These are phyloP conservation scores for maize (Zea mays) DNA, from an alignment of 176 grass and related monocot species.

Conservation along the genomic window Zm-B73-REFERENCE-NAM-5.0 NC_050099.1:23372501-23373000, in stretches of 20 bases:
- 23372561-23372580: not conserved
- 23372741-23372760: slow-evolving; percentile 86
- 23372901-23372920: slow-evolving; percentile 44
- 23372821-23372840: slow-evolving; percentile 82
- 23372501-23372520: slow-evolving; percentile 71
- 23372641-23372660: too few species aligned
- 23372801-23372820: slow-evolving; percentile 92
- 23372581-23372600: too few species aligned
- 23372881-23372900: slow-evolving; percentile 70
- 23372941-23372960: not conserved
- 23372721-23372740: slow-evolving; percentile 68
- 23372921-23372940: too few species aligned
- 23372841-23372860: slow-evolving; percentile 83
- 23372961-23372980: too few species aligned
- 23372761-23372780: slow-evolving; percentile 77
- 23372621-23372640: too few species aligned
- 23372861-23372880: slow-evolving; percentile 82
- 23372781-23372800: slow-evolving; percentile 53
- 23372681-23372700: slow-evolving; percentile 29
- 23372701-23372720: slow-evolving; percentile 62
- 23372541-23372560: slow-evolving; percentile 62
- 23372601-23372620: too few species aligned
- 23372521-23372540: slow-evolving; percentile 58
- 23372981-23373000: too few species aligned
- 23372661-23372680: too few species aligned